Conservation (phyloP, 192 early-diverging fungal genomes). For the Cetraspora pellucida region DNA sequence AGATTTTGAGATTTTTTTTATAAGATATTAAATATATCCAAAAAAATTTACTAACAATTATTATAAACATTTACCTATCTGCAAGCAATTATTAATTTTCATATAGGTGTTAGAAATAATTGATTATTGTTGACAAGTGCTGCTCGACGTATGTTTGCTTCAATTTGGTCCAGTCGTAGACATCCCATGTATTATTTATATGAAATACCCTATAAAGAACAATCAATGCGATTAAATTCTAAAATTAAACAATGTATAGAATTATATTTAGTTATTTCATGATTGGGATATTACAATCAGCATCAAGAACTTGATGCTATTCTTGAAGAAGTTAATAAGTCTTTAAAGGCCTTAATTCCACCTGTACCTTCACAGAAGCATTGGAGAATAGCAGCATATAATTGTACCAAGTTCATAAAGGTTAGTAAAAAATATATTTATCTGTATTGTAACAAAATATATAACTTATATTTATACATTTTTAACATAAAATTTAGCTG, state of each 20-base stretch:
- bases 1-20: background rate
- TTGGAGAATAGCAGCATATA: background rate
- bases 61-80: background rate
- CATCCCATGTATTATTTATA: conserved; percentile 15
- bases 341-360: background rate
- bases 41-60: background rate
- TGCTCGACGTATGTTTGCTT: conserved; percentile 1
- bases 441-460: background rate
- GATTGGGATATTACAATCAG: background rate
- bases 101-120: background rate
- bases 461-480: background rate
- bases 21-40: background rate
- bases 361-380: too few species aligned
- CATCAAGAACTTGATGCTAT: background rate
- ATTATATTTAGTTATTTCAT: background rate
- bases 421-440: background rate
- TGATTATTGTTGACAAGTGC: background rate
- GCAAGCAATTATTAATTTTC: background rate
- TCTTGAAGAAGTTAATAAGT: background rate
- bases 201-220: conserved; percentile 10
- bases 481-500: background rate
- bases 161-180: background rate
- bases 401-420: background rate
- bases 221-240: background rate
- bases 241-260: background rate